phyloP scores from a whole-genome alignment of 225 moss, liverwort and hornwort species.

The Ulota crispa region DNA sequence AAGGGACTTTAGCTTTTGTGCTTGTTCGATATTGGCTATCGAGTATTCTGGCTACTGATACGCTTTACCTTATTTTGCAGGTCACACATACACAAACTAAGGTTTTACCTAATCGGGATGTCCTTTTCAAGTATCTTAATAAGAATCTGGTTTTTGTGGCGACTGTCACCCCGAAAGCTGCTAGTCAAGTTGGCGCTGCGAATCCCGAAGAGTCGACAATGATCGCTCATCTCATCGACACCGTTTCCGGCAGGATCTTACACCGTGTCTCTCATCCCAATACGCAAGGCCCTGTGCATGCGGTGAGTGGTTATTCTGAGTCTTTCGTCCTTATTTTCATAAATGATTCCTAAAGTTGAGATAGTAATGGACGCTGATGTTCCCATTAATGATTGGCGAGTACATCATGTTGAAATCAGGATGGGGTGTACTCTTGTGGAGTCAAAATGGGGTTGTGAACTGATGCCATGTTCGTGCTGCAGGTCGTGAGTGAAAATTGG shows the following conservation, averaged over 20 bases:
- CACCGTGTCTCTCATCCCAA: conserved; percentile 83
- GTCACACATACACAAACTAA: conserved; percentile 92
- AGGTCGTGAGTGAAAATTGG: conserved; percentile 98
- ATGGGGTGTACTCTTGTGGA: conserved; percentile 4
- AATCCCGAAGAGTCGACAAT: conserved; percentile 79
- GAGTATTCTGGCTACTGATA: conserved; percentile 13
- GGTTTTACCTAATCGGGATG: conserved; percentile 78
- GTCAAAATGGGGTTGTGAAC: background rate
- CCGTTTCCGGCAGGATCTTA: conserved; percentile 80
- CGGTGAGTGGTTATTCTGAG: conserved; percentile 56
- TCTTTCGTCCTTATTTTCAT: background rate
- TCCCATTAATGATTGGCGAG: background rate
- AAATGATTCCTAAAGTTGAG: background rate
- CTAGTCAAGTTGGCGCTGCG: conserved; percentile 65
- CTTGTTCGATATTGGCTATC: background rate
- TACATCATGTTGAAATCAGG: background rate
- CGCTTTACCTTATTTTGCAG: conserved; percentile 40
- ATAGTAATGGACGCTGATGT: background rate
- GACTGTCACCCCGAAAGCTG: conserved; percentile 70
- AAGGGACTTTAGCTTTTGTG: background rate
- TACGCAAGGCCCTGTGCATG: conserved; percentile 91
- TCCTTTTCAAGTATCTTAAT: conserved; percentile 83
- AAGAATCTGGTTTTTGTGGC: conserved; percentile 91
- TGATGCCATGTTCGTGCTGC: conserved; percentile 29
- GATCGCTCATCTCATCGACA: conserved; percentile 90